A percentile compares a stretch with the other conserved stretches of the same genome.
phyloP scores from a whole-genome alignment of 2,329 filamentous ascomycete species.

The Aspergillus pseudoglaucus region DNA sequence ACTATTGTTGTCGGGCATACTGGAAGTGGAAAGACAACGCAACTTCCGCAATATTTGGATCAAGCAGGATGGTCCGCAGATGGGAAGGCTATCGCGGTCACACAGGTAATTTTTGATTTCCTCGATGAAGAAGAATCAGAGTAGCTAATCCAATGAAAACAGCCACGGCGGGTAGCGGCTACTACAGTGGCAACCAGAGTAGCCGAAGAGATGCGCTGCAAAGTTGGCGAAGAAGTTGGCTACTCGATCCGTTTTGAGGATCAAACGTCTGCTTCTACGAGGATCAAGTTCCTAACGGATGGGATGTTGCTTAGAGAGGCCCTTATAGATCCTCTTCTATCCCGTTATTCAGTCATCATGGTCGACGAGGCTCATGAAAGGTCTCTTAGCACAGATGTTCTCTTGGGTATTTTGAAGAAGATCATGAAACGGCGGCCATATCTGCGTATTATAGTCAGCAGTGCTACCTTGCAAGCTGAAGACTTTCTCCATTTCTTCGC shows the following conservation, averaged over 20 bases:
- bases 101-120: conserved; percentile 62
- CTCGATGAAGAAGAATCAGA: background rate
- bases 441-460: conserved; percentile 82
- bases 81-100: conserved; percentile 78
- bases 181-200: conserved; percentile 84
- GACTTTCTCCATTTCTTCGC: conserved; percentile 75
- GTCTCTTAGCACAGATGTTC: conserved; percentile 83
- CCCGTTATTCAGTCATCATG: conserved; percentile 92
- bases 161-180: conserved; percentile 85
- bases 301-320: conserved; percentile 86
- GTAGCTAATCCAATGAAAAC: conserved; percentile 9
- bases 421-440: conserved; percentile 74
- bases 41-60: conserved; percentile 86
- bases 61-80: conserved; percentile 81
- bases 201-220: conserved; percentile 79
- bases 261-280: conserved; percentile 74
- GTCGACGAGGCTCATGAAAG: conserved; percentile 95
- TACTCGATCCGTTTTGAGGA: conserved; percentile 93
- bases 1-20: conserved; percentile 91
- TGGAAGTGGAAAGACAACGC: conserved; percentile 91
- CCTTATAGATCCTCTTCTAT: conserved; percentile 83
- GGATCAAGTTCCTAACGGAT: conserved; percentile 93
- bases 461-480: conserved; percentile 86
- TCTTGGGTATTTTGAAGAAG: conserved; percentile 87
- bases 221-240: conserved; percentile 82